Evolutionary conservation across 1,284 basidiomycete genomes (phyloP).

Genomic region (Grifola frondosa): DNA sequence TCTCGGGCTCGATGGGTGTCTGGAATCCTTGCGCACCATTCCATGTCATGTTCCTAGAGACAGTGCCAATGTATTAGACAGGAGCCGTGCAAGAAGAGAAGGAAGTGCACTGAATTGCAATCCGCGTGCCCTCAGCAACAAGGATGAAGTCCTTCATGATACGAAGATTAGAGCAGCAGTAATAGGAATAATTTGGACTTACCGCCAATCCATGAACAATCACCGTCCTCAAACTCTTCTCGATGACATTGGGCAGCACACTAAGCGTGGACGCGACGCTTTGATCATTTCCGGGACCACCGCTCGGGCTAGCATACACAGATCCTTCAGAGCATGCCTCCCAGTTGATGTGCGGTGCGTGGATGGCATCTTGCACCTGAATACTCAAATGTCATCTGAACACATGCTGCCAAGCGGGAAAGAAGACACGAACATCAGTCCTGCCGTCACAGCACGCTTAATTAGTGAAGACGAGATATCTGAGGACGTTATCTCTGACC

Average conservation of each 20-base stretch:
- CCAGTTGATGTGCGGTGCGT: conserved; percentile 59
- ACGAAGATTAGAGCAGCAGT: neutral
- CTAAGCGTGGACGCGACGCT: conserved; percentile 39
- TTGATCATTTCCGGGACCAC: conserved; percentile 31
- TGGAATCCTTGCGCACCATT: conserved; percentile 41
- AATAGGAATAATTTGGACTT: neutral
- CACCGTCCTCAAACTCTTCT: conserved; percentile 40
- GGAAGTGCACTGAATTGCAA: conserved; percentile 52
- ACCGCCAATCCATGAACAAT: conserved; percentile 31
- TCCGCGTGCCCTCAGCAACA: conserved; percentile 56
- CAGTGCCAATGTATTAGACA: neutral
- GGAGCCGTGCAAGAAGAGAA: neutral
- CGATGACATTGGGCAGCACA: conserved; percentile 40
- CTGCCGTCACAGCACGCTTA: conserved; percentile 16
- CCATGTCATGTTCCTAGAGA: conserved; percentile 41
- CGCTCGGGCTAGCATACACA: conserved; percentile 46
- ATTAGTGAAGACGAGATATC: conserved; percentile 14
- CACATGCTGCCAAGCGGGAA: too few relatives aligned
- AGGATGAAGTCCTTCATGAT: conserved; percentile 50
- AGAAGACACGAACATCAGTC: conserved; percentile 37
- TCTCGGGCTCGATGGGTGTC: conserved; percentile 36
- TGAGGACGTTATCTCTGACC: conserved; percentile 19
- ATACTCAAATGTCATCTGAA: neutral
- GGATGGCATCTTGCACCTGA: conserved; percentile 58
- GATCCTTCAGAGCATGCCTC: conserved; percentile 41